Evolutionary conservation across 225 moss, liverwort and hornwort species (phyloP), one percentile per base, ranked within the genome.

Genomic region (Sphagnum tenellum): DNA sequence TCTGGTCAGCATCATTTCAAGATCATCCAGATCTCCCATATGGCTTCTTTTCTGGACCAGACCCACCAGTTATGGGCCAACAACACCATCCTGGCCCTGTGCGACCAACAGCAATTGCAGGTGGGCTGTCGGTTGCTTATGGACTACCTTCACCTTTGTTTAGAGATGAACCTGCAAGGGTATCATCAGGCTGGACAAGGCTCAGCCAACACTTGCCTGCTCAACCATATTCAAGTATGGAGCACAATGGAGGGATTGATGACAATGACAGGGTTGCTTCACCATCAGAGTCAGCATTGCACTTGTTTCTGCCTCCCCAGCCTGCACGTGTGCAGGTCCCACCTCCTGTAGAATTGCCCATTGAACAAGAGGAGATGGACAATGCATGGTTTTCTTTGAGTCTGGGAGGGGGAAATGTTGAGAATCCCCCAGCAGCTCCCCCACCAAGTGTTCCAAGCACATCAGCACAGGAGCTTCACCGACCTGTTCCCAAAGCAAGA

Each of bases 51-150:
- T 77, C 52, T 5, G 52, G 9, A 9, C 52, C 52, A 52, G 52
- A 73, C 44, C 45, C 71, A 46, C 75, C 76, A 10, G 67, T 51
- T 74, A 76, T 80, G 52, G 7, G 9, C 9, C 52, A 52, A 72
- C 74, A 61, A 49, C 87, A 79, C 53, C 85, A 80, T 64, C 82
- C 84, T 71, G 79, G 86, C 78, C 93, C 86, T 49, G 80, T 90
- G 69, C 79, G 98, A 74, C 98, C 98, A 48, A 93, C 90, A 29
- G 85, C 93, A 9, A 80, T 98, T 62, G 88, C 85, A 78, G 92
- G 86, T 61, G 79, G 72, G 47, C 74, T 77, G 60, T 78, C 82
- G 61, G 64, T 83, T 67, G 81, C 76, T 46, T 92, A 82, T 76
- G 52, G 52, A 52, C 71, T 89, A 57, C 74, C 91, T 44, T 67